A percentile compares a stretch with the other conserved stretches of the same genome.
Conservation (phyloP, 2,329 filamentous ascomycete species). For the Penicillium sp. region DNA sequence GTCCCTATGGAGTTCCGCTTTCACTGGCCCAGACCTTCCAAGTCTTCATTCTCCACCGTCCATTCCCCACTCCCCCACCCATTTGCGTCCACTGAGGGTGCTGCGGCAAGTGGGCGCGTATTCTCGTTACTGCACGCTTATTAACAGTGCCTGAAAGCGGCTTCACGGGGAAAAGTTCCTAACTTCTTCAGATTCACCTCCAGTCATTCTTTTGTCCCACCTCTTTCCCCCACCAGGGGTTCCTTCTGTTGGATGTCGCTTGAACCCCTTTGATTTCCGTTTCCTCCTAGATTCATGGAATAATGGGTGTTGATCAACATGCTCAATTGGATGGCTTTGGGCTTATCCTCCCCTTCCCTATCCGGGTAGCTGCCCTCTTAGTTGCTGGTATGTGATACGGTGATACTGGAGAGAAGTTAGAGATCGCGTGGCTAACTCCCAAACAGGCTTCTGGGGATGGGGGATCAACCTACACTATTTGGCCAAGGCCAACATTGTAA, state of each 20-base stretch:
- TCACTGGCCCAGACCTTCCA: neutral
- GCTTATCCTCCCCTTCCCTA: slow-evolving; percentile 80
- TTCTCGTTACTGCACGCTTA: slow-evolving; percentile 16
- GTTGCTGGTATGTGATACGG: slow-evolving; percentile 74
- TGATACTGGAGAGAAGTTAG: slow-evolving; percentile 1
- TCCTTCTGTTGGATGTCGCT: slow-evolving; percentile 2
- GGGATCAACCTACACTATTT: slow-evolving; percentile 87
- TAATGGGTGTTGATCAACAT: slow-evolving; percentile 41
- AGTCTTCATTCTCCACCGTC: neutral
- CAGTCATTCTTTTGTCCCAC: slow-evolving; percentile 35
- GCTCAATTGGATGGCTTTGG: slow-evolving; percentile 72
- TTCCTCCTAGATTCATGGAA: slow-evolving; percentile 32
- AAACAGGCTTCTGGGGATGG: slow-evolving; percentile 87
- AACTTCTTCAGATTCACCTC: slow-evolving; percentile 24
- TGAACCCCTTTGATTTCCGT: slow-evolving; percentile 14
- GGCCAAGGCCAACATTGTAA: slow-evolving; percentile 67
- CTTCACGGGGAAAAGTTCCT: neutral
- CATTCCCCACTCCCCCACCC: neutral
- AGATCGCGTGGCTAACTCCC: slow-evolving; percentile 8
- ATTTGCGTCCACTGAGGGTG: neutral
- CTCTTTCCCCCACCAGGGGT: slow-evolving; percentile 13
- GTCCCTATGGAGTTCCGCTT: neutral
- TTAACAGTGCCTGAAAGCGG: slow-evolving; percentile 20
- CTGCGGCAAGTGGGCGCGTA: slow-evolving; percentile 6
- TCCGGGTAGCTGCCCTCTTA: slow-evolving; percentile 78